Conservation (phyloP, 306 rosid genomes). For the Prunus padus region DNA sequence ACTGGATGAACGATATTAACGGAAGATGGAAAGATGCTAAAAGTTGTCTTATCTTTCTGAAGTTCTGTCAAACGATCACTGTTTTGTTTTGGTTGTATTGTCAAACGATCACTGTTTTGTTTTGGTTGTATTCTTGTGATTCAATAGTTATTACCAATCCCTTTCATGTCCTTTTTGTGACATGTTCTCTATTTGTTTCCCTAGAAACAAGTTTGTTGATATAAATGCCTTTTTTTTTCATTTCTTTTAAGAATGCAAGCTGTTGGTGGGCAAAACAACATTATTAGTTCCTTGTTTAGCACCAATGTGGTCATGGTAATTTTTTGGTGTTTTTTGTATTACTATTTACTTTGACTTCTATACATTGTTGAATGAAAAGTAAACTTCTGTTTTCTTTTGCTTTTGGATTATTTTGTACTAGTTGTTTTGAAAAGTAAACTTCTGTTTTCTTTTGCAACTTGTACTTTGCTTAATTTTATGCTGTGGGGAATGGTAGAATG, state of each 20-base stretch:
- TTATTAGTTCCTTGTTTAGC: neutral
- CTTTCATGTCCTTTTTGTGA: neutral
- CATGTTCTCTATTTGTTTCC: neutral
- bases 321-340: neutral
- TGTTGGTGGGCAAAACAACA: neutral
- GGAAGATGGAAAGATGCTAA: neutral
- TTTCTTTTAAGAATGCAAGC: neutral
- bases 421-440: neutral
- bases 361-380: neutral
- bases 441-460: neutral
- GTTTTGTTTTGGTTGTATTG: neutral
- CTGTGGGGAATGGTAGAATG: constrained; percentile 23
- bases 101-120: neutral
- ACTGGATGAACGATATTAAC: neutral
- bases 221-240: neutral
- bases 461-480: neutral
- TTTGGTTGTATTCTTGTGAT: neutral
- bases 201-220: neutral
- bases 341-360: neutral
- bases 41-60: neutral
- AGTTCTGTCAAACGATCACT: neutral
- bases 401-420: neutral
- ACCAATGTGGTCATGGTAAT: neutral
- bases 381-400: neutral
- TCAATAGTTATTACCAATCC: neutral